Evolutionary conservation across 495 filamentous ascomycete genomes (phyloP).

Genomic region (Penicillium antarcticum): DNA sequence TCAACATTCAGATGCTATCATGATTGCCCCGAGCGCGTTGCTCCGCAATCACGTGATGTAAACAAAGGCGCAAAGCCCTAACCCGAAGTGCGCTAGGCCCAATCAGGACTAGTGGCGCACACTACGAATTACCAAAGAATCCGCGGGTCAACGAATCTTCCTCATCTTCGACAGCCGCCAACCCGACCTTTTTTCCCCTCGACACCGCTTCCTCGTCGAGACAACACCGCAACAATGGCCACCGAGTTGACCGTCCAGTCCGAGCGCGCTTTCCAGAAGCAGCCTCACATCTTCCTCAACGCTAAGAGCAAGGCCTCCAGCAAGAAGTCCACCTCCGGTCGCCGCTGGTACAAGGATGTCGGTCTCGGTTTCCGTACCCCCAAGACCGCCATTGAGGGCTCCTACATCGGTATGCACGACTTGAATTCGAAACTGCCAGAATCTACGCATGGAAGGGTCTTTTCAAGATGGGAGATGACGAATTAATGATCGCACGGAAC

Average conservation of each 20-base stretch:
- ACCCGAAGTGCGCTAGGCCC: constrained; percentile 32
- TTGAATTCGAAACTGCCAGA: constrained; percentile 14
- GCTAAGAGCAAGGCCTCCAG: constrained; percentile 84
- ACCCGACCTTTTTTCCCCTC: constrained; percentile 35
- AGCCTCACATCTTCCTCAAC: constrained; percentile 99
- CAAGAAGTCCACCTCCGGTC: constrained; percentile 78
- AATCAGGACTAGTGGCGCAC: constrained; percentile 37
- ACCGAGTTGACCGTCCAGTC: constrained; percentile 98
- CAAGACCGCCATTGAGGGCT: constrained; percentile 94
- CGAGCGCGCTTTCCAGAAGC: constrained; percentile 98
- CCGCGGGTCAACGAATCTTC: constrained; percentile 40
- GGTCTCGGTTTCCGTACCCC: constrained; percentile 98
- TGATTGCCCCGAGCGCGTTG: constrained; percentile 30
- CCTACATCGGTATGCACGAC: constrained; percentile 89
- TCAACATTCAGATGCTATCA: constrained; percentile 1
- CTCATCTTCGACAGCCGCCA: constrained; percentile 40
- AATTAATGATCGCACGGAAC: constrained; percentile 3
- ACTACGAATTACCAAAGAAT: constrained; percentile 34
- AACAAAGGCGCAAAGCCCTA: constrained; percentile 47
- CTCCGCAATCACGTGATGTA: constrained; percentile 33
- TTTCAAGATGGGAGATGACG: constrained; percentile 25
- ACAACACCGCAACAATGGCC: constrained; percentile 79
- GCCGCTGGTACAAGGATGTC: constrained; percentile 99
- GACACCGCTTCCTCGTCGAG: constrained; percentile 42
- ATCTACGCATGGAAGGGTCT: constrained; percentile 18